Evolutionary conservation across 2,329 filamentous ascomycete genomes (phyloP).

Genomic region (Microsporum audouinii): DNA sequence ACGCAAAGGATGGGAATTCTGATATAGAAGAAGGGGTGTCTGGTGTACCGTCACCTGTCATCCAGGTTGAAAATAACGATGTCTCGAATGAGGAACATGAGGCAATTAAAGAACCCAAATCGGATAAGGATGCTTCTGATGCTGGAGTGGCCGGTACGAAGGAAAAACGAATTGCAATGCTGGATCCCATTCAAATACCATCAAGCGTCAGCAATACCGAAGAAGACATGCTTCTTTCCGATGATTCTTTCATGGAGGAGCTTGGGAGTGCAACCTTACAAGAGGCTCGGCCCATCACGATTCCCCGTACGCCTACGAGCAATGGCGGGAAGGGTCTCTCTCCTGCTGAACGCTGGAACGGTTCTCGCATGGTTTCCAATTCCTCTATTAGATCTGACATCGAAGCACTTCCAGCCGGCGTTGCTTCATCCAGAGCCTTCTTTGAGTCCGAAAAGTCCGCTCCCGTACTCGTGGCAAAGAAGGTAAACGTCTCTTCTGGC

Average conservation of each 20-base stretch:
- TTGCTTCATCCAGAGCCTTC: constrained; percentile 32
- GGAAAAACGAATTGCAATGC: constrained; percentile 14
- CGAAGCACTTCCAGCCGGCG: constrained; percentile 24
- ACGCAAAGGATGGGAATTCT: not conserved
- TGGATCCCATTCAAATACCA: constrained; percentile 44
- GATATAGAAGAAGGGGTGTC: not conserved
- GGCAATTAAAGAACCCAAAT: not conserved
- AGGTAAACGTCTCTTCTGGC: constrained; percentile 72
- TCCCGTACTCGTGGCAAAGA: constrained; percentile 51
- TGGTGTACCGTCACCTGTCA: not conserved
- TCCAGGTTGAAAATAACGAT: not conserved
- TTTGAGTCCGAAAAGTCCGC: constrained; percentile 22
- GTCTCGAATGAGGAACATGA: not conserved
- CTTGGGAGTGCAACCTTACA: constrained; percentile 69
- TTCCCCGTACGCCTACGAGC: constrained; percentile 68
- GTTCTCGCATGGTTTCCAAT: constrained; percentile 32
- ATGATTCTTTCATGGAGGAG: constrained; percentile 76
- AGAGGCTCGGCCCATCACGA: constrained; percentile 67
- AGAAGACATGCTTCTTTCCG: constrained; percentile 37
- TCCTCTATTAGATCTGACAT: constrained; percentile 24
- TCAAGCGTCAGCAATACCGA: constrained; percentile 30
- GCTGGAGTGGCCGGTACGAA: not conserved
- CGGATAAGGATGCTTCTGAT: not conserved
- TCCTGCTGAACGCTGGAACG: constrained; percentile 24
- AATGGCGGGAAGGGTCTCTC: constrained; percentile 17